Evolutionary conservation across 2,329 filamentous ascomycete species (phyloP).

Genomic region (Ophiostoma populinum): DNA sequence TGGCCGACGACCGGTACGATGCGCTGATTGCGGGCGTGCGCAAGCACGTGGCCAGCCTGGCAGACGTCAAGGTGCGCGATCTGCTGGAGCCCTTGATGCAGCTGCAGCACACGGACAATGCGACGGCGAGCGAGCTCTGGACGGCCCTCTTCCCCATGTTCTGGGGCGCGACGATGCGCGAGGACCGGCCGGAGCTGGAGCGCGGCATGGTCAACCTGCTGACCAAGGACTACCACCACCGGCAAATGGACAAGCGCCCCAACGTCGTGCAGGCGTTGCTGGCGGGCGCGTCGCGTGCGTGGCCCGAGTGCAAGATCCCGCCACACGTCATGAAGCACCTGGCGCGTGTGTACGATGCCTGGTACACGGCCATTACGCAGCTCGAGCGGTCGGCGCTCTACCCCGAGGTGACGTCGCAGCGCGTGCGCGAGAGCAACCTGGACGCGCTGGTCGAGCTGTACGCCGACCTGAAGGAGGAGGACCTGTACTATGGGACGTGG

Average conservation of each 20-base stretch:
- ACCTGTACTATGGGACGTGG: slow-evolving; percentile 96
- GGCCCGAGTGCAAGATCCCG: slow-evolving; percentile 78
- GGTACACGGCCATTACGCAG: slow-evolving; percentile 87
- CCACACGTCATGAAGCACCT: slow-evolving; percentile 93
- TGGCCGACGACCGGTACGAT: slow-evolving; percentile 72
- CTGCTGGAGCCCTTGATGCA: slow-evolving; percentile 80
- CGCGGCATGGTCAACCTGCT: slow-evolving; percentile 79
- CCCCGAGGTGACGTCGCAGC: slow-evolving; percentile 67
- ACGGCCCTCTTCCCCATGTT: slow-evolving; percentile 78
- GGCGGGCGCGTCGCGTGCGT: slow-evolving; percentile 69
- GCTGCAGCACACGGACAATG: slow-evolving; percentile 74
- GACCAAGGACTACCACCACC: slow-evolving; percentile 87
- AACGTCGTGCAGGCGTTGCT: slow-evolving; percentile 91
- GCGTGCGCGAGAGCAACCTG: slow-evolving; percentile 80
- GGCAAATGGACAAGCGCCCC: slow-evolving; percentile 85
- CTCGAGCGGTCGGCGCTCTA: slow-evolving; percentile 78
- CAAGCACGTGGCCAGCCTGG: slow-evolving; percentile 68
- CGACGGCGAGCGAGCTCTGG: slow-evolving; percentile 80
- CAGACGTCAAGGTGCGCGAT: slow-evolving; percentile 75
- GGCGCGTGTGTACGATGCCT: slow-evolving; percentile 84
- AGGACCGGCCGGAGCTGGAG: slow-evolving; percentile 80
- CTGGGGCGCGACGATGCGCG: slow-evolving; percentile 75
- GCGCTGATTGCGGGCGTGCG: slow-evolving; percentile 59
- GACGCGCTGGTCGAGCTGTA: slow-evolving; percentile 94
- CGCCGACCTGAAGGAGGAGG: slow-evolving; percentile 77